Base-by-base conservation (phyloP, 1,139 yeast genomes). In the Hansenula lynferdii region DNA sequence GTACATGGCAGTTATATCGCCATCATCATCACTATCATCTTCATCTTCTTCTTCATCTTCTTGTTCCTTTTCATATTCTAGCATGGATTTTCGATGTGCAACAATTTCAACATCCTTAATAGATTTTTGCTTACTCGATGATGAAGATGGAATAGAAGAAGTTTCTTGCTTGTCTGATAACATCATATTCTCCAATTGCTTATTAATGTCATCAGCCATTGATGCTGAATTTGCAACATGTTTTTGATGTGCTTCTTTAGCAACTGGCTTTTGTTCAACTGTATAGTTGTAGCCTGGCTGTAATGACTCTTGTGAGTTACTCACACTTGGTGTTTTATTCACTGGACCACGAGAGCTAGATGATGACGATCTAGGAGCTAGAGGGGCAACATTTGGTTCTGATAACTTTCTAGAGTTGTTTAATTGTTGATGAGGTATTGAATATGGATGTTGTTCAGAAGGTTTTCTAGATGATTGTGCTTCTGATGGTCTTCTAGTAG, bases 1-100 rank as follows among this genome's bases (percentile, higher is more conserved):
- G 26, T 45, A 45, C 10, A 47, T 33, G 32, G 45, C 56, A 2
- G 55, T 48, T 5, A 51, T 47, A 29, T 49, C 54, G 17, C 36
- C 46, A 15, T 40, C 49, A 8, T 37, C 36, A 21, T 33, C 38
- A 25, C 42, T 39, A 17, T 38, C 39, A 14, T 40, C 40, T 9
- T 39, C 48, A 3, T 42, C 44, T 4, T 39, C 47, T 21, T 42
- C 46, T 8, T 31, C 42, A 12, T 21, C 28, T 15, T 40, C 38
- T 26, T 37, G 40, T 7, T 49, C 51, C 19, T 47, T 38, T 11
- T 44, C 47, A 28, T 35, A 44, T 6, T 53, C 57, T 14, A 22
- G 14, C 22, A 37, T 22, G 21, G 45, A 42, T 29, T 37, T 40
- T 30, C 44, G 42, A 30, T 49, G 55, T 1, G 53, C 46, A n/a